These are phyloP conservation scores for Salvia splendens DNA, from an alignment of 257 asterid genomes.

Conservation along the genomic window DNA sequence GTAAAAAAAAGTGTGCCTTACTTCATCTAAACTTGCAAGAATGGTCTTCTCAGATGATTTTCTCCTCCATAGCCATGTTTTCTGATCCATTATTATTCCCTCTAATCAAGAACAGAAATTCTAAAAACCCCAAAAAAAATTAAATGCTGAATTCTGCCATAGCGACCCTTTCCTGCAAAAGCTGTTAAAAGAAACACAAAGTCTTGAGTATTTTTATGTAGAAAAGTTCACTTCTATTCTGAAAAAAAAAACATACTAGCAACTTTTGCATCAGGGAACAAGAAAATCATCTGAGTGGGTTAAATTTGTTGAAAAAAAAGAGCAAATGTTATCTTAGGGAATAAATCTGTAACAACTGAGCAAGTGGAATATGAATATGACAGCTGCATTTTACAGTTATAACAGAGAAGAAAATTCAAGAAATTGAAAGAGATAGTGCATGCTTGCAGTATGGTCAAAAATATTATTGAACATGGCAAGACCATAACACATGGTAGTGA, in stretches of 20 bases:
- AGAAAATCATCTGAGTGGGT: too few species aligned
- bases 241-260: conserved; percentile 7
- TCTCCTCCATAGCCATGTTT: conserved; percentile 83
- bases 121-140: neutral
- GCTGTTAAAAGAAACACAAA: conserved; percentile 12
- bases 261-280: neutral
- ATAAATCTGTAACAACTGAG: neutral
- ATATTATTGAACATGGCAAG: neutral
- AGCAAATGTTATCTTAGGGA: too few species aligned
- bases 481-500: conserved; percentile 13
- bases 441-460: conserved; percentile 28
- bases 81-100: conserved; percentile 70
- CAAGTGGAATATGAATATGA: neutral
- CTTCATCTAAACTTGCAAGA: conserved; percentile 66
- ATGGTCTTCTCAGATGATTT: conserved; percentile 68
- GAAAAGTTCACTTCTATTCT: conserved; percentile 10
- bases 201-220: neutral
- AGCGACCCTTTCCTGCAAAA: conserved; percentile 1
- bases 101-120: conserved; percentile 3
- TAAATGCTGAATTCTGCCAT: conserved; percentile 1
- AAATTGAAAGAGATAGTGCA: conserved; percentile 24
- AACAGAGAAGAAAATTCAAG: neutral
- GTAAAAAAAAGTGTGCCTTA: conserved; percentile 33
- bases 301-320: neutral
- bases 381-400: neutral